These are phyloP conservation scores for Blastobotrys peoriensis DNA, from an alignment of 805 yeast species.

Conservation along the genomic window DNA sequence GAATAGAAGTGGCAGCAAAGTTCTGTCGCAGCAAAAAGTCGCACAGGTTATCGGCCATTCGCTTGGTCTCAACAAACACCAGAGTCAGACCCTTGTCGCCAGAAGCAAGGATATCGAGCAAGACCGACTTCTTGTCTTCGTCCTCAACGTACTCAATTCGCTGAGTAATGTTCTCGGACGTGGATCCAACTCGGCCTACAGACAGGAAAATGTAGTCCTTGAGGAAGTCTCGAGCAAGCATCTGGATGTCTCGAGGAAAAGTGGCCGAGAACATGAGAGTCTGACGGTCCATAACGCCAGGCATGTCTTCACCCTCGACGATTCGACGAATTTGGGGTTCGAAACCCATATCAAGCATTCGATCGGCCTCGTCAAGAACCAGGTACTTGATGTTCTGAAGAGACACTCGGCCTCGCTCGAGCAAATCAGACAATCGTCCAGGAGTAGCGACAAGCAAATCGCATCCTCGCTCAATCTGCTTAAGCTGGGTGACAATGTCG, in stretches of 20 bases:
- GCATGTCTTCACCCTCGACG: constrained; percentile 98
- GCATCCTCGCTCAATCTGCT: constrained; percentile 88
- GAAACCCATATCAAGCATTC: constrained; percentile 99
- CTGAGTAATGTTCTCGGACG: constrained; percentile 97
- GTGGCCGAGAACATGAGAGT: constrained; percentile 99
- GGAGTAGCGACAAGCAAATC: constrained; percentile 97
- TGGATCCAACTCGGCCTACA: constrained; percentile 98
- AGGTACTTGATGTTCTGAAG: constrained; percentile 84
- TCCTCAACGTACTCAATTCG: constrained; percentile 87
- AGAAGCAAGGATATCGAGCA: constrained; percentile 77
- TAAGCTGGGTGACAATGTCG: constrained; percentile 79
- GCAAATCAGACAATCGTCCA: constrained; percentile 94
- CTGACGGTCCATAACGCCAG: constrained; percentile 83
- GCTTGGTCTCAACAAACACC: constrained; percentile 96
- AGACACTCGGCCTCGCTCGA: constrained; percentile 92
- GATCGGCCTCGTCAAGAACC: constrained; percentile 97
- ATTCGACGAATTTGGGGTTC: constrained; percentile 99
- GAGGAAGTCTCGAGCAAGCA: constrained; percentile 95
- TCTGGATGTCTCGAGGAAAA: constrained; percentile 96
- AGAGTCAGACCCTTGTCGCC: constrained; percentile 81
- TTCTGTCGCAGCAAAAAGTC: constrained; percentile 84
- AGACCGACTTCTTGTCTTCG: constrained; percentile 83
- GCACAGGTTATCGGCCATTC: constrained; percentile 95
- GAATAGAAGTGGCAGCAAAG: constrained; percentile 97
- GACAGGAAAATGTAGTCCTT: constrained; percentile 92